Percentiles rank a stretch among this genome's conserved stretches.
These are phyloP conservation scores for Solanum gracilifrons DNA, from an alignment of 257 asterid species.

Conservation along the genomic window DNA sequence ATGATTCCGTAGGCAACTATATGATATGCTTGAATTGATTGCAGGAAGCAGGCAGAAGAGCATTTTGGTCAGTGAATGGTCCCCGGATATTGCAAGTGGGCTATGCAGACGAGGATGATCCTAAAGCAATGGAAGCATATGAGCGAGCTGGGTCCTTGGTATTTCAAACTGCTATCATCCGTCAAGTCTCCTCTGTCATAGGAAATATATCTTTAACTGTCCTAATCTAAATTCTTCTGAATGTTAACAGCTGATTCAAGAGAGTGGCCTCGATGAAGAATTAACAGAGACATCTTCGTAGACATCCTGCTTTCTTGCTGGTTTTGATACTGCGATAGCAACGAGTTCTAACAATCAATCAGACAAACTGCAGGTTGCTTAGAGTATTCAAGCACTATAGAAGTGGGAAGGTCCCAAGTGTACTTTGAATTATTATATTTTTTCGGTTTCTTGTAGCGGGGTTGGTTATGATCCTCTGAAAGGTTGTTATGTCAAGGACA, in stretches of 20 bases:
- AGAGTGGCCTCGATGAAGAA: slow-evolving; percentile 31
- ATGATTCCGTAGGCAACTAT: background rate
- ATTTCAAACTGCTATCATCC: background rate
- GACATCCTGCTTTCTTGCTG: background rate
- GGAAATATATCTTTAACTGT: background rate
- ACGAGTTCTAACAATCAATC: background rate
- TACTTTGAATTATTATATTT: background rate
- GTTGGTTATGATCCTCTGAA: background rate
- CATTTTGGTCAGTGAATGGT: slow-evolving; percentile 92
- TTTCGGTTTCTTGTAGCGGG: background rate
- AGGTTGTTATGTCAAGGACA: background rate
- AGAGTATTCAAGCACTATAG: background rate
- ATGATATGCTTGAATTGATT: background rate
- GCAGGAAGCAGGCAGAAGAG: slow-evolving; percentile 89
- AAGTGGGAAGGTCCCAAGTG: background rate
- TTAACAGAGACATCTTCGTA: slow-evolving; percentile 11
- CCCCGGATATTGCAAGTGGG: slow-evolving; percentile 88
- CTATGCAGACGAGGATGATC: slow-evolving; percentile 68
- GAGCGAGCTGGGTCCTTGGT: slow-evolving; percentile 96
- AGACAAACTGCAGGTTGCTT: background rate
- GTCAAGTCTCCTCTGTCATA: background rate
- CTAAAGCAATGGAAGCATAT: slow-evolving; percentile 80
- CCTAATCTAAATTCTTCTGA: background rate
- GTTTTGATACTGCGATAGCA: background rate
- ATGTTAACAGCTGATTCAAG: slow-evolving; percentile 57